Evolutionary conservation across 78 protist species (phyloP), one percentile per base, ranked within the genome.

Genomic region (Paratrimastix pyriformis): DNA sequence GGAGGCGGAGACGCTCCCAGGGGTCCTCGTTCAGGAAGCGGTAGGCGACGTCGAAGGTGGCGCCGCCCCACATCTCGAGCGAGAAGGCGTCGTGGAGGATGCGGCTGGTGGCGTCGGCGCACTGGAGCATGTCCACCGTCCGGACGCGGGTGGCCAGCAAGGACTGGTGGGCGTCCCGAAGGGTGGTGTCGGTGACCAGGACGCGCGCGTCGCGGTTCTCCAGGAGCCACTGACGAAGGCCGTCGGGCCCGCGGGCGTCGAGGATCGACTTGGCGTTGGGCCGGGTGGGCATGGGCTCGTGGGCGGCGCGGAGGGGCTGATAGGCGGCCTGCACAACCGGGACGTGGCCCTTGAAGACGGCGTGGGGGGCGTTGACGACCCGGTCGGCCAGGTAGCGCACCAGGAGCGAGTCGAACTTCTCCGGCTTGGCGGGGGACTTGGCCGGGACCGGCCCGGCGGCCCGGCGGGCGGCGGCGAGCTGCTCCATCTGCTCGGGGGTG

Each of bases 11-110:
- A 1, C 95, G 75, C 15, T 81, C 90, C 85, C 81, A 80, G 8
- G 93, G 91, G 73, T 82, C 71, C 77, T 88, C 92, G 57, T 54
- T 58, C 24, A 91, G 82, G 84, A 91, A 91, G 45, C 89, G 81
- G 26, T 87, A 77, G 37, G 86, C 43, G 7, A 91, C 95, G 66
- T 91, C 95, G 80, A 82, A 91, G 39, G 95, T 91, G 50, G 95
- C 95, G 42, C 95, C 95, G 9, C 95, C 95, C 91, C 91, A 91
- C 71, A 9, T 52, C 80, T 88, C 89, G 35, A 86, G 54, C 38
- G 79, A 60, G 70, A 58, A 30, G 52, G 48, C 38, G 46, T 68
- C 29, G 73, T 32, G 8, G 29, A 84, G 0, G 43, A 58, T 39
- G 29, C 65, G 44, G 18, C 90, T 70, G 13, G 82, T 79, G 48